A percentile compares a stretch with the other conserved stretches of the same genome.
phyloP scores from a whole-genome alignment of 2,329 filamentous ascomycete genomes.

The Penicillium italicum region DNA sequence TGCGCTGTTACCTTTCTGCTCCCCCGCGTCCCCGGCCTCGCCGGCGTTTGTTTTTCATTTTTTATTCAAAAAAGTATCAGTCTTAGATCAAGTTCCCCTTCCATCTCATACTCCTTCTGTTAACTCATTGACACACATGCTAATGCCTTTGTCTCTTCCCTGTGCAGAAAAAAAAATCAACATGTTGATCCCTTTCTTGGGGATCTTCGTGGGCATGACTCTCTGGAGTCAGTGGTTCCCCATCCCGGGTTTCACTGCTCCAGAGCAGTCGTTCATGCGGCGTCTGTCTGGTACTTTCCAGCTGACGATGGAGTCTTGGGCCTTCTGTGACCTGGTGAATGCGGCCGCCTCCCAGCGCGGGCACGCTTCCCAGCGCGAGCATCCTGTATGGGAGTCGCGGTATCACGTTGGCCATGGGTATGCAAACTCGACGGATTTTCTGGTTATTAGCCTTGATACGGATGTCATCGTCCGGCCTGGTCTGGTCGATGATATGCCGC shows the following conservation, averaged over 20 bases:
- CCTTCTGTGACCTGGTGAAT: constrained; percentile 16
- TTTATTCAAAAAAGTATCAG: neutral
- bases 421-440: neutral
- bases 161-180: neutral
- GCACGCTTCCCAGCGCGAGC: neutral
- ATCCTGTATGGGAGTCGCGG: neutral
- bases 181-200: constrained; percentile 24
- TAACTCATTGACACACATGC: neutral
- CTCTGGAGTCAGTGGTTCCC: constrained; percentile 25
- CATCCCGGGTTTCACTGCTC: constrained; percentile 20
- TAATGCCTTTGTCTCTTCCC: neutral
- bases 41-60: neutral
- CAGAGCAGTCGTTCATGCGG: constrained; percentile 17
- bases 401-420: neutral
- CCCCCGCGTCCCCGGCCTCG: neutral
- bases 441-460: neutral
- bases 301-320: constrained; percentile 13
- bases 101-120: no score
- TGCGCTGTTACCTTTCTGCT: neutral
- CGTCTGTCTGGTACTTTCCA: constrained; percentile 16
- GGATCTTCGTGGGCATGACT: constrained; percentile 19
- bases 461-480: neutral
- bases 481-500: neutral
- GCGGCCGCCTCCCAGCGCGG: neutral
- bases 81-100: neutral